These are phyloP conservation scores for Brassica balearica DNA, from an alignment of 441 rosid genomes.

Conservation along the genomic window DNA sequence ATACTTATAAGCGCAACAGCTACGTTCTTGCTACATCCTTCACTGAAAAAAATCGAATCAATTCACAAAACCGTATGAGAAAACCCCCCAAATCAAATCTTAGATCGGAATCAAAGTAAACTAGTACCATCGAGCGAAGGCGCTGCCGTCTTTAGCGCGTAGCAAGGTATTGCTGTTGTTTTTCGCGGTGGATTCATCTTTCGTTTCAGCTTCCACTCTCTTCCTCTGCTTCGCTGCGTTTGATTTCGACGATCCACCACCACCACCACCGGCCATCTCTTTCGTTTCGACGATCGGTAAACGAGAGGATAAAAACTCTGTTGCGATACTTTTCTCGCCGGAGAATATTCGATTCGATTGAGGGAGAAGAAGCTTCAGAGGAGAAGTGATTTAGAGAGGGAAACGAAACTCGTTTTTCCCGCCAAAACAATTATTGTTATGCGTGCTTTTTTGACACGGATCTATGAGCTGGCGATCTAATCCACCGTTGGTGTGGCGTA, in stretches of 20 bases:
- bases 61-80: background rate
- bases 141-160: constrained; percentile 87
- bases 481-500: constrained; percentile 4
- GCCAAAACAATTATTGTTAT: background rate
- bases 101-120: background rate
- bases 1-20: constrained; percentile 81
- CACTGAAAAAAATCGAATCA: constrained; percentile 51
- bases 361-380: constrained; percentile 5
- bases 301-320: background rate
- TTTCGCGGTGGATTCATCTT: background rate
- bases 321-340: background rate
- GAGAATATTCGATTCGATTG: constrained; percentile 13
- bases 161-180: constrained; percentile 50
- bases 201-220: constrained; percentile 70
- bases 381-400: constrained; percentile 24
- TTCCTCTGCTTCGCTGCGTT: constrained; percentile 69
- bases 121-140: constrained; percentile 54
- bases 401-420: constrained; percentile 39
- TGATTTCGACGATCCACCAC: constrained; percentile 52
- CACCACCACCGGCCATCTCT: constrained; percentile 48
- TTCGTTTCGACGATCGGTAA: background rate
- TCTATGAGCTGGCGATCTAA: background rate
- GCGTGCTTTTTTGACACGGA: constrained; percentile 32
- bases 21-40: constrained; percentile 74
- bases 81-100: background rate